Evolutionary conservation across 148 eudicot species (phyloP).

Genomic region (Rhododendron ovatum): DNA sequence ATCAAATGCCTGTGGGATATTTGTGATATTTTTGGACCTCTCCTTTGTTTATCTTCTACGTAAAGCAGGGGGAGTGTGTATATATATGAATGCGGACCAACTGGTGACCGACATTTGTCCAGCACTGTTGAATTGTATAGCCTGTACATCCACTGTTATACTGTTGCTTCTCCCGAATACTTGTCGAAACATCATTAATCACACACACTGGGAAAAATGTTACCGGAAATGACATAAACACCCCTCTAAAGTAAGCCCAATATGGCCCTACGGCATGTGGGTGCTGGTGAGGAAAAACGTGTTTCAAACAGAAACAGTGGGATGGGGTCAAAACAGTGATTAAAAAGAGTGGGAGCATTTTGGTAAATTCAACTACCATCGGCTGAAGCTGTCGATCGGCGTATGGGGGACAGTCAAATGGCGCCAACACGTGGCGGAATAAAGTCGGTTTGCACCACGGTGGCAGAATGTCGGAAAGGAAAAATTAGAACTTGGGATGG

Average conservation of each 20-base stretch:
- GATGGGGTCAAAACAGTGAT: not conserved
- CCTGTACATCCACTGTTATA: conserved; percentile 2
- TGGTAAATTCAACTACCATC: not conserved
- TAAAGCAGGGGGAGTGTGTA: not conserved
- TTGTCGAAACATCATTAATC: conserved; percentile 25
- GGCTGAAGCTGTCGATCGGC: no score
- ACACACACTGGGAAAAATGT: not conserved
- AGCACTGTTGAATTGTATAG: not conserved
- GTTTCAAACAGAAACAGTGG: conserved; percentile 1
- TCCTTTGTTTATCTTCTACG: conserved; percentile 25
- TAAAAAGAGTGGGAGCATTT: not conserved
- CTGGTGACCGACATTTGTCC: conserved; percentile 1
- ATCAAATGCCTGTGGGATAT: not conserved
- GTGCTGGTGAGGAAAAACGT: not conserved
- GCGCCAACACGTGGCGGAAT: not conserved
- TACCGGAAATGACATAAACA: not conserved
- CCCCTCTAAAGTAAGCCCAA: not conserved
- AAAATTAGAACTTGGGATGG: no score
- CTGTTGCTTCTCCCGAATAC: conserved; percentile 24
- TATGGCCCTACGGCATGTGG: not conserved
- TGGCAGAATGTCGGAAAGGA: not conserved
- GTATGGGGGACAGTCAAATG: not conserved
- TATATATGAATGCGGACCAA: not conserved
- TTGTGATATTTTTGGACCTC: not conserved
- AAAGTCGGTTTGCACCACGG: not conserved